phyloP scores from a whole-genome alignment of 345 rosid genomes.

The Clarkia xantiana region DNA sequence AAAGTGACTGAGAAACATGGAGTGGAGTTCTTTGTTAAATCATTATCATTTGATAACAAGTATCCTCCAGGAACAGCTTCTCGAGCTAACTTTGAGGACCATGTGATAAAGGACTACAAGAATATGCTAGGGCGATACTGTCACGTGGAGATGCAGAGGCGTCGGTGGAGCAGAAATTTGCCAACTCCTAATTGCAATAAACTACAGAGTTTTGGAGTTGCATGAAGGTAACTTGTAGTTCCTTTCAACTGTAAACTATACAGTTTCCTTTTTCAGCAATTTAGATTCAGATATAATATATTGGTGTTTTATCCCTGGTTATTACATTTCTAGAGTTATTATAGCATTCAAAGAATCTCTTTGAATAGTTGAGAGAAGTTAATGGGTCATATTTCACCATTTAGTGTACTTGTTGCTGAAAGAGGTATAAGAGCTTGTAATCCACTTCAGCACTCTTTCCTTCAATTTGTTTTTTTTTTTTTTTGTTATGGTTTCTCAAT shows the following conservation, averaged over 20 bases:
- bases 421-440: too few relatives aligned
- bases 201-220: conserved; percentile 44
- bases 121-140: conserved; percentile 55
- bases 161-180: conserved; percentile 60
- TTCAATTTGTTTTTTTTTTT: conserved; percentile 3
- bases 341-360: too few relatives aligned
- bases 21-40: conserved; percentile 57
- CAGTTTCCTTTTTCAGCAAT: too few relatives aligned
- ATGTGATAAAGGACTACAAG: conserved; percentile 58
- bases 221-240: conserved; percentile 30
- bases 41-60: conserved; percentile 48
- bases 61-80: conserved; percentile 57
- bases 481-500: too few relatives aligned
- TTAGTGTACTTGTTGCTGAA: too few relatives aligned
- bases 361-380: too few relatives aligned
- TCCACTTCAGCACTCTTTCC: too few relatives aligned
- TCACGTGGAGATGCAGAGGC: conserved; percentile 59
- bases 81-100: conserved; percentile 48
- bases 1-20: conserved; percentile 53
- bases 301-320: too few relatives aligned
- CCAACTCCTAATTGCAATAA: conserved; percentile 68
- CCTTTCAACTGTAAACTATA: background rate
- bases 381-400: too few relatives aligned
- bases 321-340: too few relatives aligned
- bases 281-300: too few relatives aligned